Percentiles rank a stretch among this genome's conserved stretches.
Conservation (phyloP, 768 basidiomycete genomes). For the Podaxis sp. region DNA sequence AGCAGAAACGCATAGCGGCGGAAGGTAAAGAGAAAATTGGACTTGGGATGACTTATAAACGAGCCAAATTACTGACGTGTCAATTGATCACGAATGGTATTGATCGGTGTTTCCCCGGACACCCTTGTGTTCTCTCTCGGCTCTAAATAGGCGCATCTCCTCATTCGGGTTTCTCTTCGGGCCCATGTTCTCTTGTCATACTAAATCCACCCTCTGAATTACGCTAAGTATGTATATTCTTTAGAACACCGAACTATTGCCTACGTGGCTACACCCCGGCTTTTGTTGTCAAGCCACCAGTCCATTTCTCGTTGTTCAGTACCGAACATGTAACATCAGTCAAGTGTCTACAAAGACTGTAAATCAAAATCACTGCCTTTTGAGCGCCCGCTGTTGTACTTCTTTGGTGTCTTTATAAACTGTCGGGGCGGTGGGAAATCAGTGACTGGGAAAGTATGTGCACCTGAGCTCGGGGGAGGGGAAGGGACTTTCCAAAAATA, state of each 20-base stretch:
- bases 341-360: conserved; percentile 29
- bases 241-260: background rate
- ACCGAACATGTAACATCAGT: background rate
- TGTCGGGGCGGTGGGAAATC: conserved; percentile 78
- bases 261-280: conserved; percentile 10
- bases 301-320: background rate
- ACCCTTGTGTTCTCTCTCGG: background rate
- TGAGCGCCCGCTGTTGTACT: conserved; percentile 64
- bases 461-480: conserved; percentile 58
- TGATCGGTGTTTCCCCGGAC: conserved; percentile 2
- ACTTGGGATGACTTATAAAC: conserved; percentile 16
- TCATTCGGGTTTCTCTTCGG: conserved; percentile 3
- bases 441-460: conserved; percentile 70
- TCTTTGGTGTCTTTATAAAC: conserved; percentile 47
- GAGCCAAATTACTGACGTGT: conserved; percentile 46
- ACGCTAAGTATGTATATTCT: background rate
- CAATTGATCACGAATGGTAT: conserved; percentile 24
- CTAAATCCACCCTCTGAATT: background rate
- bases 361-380: conserved; percentile 74
- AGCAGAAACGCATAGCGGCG: conserved; percentile 62
- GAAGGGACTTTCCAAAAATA: conserved; percentile 37
- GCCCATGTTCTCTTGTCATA: background rate
- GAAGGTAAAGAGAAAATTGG: conserved; percentile 22
- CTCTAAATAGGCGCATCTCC: background rate
- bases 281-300: background rate